phyloP scores from a whole-genome alignment of 2,329 filamentous ascomycete species.

The Verticillium alfalfae region DNA sequence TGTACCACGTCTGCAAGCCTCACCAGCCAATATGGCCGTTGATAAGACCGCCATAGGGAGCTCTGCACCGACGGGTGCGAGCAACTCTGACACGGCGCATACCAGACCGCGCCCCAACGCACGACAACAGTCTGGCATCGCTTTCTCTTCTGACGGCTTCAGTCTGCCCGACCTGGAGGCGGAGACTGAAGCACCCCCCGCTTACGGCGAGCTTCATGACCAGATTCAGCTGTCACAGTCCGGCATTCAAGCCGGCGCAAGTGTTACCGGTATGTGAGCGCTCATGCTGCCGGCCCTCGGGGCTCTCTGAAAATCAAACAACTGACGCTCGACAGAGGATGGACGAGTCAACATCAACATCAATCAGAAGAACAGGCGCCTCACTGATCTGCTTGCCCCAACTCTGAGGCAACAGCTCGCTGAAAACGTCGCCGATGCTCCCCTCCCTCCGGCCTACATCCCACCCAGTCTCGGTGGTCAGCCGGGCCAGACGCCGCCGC shows the following conservation, averaged over 20 bases:
- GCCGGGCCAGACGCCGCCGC: conserved; percentile 50
- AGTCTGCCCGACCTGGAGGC: conserved; percentile 33
- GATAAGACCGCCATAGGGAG: conserved; percentile 5
- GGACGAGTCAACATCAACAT: conserved; percentile 78
- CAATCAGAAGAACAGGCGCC: conserved; percentile 55
- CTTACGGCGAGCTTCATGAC: conserved; percentile 53
- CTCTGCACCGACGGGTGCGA: background rate
- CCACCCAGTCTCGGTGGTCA: conserved; percentile 65
- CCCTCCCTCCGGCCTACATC: conserved; percentile 63
- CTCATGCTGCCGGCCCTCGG: background rate
- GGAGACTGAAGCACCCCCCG: conserved; percentile 41
- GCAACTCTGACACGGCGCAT: background rate
- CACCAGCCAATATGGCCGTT: conserved; percentile 7
- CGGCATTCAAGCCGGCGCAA: conserved; percentile 57
- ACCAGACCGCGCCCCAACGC: conserved; percentile 7
- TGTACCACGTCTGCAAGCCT: background rate
- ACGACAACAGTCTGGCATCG: conserved; percentile 19
- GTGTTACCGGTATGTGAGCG: conserved; percentile 42
- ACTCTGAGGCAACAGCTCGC: conserved; percentile 53
- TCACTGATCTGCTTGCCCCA: conserved; percentile 64
- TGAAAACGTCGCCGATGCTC: conserved; percentile 32
- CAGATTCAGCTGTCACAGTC: conserved; percentile 55
- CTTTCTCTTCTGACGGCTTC: conserved; percentile 31
- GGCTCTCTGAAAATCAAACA: conserved; percentile 4
- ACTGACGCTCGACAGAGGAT: conserved; percentile 45